phyloP scores from a whole-genome alignment of 495 filamentous ascomycete species.

The Penicillium soppii region DNA sequence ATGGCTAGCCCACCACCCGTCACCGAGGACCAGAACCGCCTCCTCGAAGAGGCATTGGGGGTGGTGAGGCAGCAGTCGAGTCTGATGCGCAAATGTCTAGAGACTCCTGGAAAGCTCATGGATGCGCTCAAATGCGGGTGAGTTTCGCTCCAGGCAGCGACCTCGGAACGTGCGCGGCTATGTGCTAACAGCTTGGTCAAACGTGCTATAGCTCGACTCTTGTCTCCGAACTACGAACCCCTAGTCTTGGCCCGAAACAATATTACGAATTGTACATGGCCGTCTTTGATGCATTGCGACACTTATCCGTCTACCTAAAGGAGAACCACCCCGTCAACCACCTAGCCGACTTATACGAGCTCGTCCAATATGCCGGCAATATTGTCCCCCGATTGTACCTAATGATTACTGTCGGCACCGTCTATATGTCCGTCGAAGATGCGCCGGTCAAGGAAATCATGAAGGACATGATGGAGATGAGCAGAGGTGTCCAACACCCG shows the following conservation, averaged over 20 bases:
- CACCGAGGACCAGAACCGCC: constrained; percentile 86
- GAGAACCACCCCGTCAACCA: constrained; percentile 98
- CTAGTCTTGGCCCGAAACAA: constrained; percentile 93
- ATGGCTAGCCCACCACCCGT: constrained; percentile 64
- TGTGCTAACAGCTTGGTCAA: constrained; percentile 16
- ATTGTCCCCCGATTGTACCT: constrained; percentile 95
- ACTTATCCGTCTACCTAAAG: constrained; percentile 92
- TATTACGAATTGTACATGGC: constrained; percentile 99
- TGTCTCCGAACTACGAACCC: constrained; percentile 94
- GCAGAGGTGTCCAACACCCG: constrained; percentile 92
- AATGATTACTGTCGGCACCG: constrained; percentile 98
- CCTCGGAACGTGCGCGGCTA: constrained; percentile 15
- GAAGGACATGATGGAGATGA: constrained; percentile 99
- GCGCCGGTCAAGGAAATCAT: constrained; percentile 99
- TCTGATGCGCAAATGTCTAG: constrained; percentile 95
- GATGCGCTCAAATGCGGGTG: constrained; percentile 99
- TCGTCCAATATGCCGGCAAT: constrained; percentile 98
- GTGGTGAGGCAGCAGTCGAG: constrained; percentile 95
- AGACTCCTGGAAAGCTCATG: constrained; percentile 98
- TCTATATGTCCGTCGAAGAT: constrained; percentile 98
- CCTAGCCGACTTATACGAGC: constrained; percentile 95
- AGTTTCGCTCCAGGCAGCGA: constrained; percentile 41
- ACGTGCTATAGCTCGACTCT: constrained; percentile 75
- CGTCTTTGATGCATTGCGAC: constrained; percentile 95
- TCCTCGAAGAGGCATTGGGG: constrained; percentile 94